Evolutionary conservation across 208 protist species (phyloP).

Genomic region (Acanthamoeba triangularis): DNA sequence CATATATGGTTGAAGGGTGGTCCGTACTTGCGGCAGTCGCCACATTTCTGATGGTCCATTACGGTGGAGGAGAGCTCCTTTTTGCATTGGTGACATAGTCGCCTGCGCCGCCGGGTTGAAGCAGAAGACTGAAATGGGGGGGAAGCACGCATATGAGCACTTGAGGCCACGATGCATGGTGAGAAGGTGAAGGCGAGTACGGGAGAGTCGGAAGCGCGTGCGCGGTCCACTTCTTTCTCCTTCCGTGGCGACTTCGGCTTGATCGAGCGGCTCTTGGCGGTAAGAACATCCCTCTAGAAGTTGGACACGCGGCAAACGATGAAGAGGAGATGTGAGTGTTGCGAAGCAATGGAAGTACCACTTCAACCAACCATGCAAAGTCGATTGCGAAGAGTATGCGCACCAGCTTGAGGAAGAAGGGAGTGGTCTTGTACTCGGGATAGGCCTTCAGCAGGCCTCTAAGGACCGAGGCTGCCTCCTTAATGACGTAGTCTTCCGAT

Average conservation of each 20-base stretch:
- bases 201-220: no score
- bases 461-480: background rate
- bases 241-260: background rate
- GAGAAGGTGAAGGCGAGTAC: background rate
- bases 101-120: background rate
- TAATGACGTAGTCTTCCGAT: background rate
- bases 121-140: no score
- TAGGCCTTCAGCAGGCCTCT: background rate
- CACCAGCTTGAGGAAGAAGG: background rate
- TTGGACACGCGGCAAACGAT: no score
- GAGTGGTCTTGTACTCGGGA: background rate
- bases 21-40: background rate
- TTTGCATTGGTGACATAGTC: background rate
- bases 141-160: no score
- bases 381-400: background rate
- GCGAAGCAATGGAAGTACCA: no score
- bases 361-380: no score
- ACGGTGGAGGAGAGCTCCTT: background rate
- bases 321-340: no score
- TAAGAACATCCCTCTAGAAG: no score
- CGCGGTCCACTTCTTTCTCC: no score
- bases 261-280: no score
- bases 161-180: no score
- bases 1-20: no score
- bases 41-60: background rate